Evolutionary conservation across 129 eudicot species (phyloP).

Genomic region (Chrysanthemum makinoi): DNA sequence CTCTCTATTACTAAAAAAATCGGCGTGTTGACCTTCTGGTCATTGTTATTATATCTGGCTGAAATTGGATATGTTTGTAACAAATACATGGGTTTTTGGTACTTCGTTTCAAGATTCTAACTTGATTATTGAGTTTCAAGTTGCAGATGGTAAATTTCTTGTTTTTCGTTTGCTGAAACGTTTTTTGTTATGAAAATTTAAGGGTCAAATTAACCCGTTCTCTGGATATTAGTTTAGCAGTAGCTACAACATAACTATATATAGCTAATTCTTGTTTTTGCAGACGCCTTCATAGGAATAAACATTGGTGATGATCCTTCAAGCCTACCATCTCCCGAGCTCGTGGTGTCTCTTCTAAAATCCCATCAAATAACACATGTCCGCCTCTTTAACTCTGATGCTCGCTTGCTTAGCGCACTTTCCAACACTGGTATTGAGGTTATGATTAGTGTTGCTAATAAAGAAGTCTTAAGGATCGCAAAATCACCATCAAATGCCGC

Average conservation of each 20-base stretch:
- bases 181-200: too few relatives aligned
- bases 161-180: too few relatives aligned
- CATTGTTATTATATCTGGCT: background rate
- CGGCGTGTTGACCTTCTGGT: background rate
- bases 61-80: background rate
- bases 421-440: slow-evolving; percentile 68
- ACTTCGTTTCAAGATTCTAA: too few relatives aligned
- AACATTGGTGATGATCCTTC: slow-evolving; percentile 52
- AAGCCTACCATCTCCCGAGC: slow-evolving; percentile 53
- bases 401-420: slow-evolving; percentile 56
- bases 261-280: slow-evolving; percentile 14
- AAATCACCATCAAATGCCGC: slow-evolving; percentile 64
- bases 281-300: slow-evolving; percentile 66
- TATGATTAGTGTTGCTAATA: slow-evolving; percentile 53
- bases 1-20: background rate
- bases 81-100: too few relatives aligned
- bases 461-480: slow-evolving; percentile 55
- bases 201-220: too few relatives aligned
- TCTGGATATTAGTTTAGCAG: too few relatives aligned
- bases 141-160: too few relatives aligned
- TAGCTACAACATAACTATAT: too few relatives aligned
- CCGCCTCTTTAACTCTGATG: slow-evolving; percentile 60
- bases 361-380: slow-evolving; percentile 57
- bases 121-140: too few relatives aligned
- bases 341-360: slow-evolving; percentile 49